Evolutionary conservation across 768 basidiomycete genomes (phyloP).

Genomic region (Ramaria sp.): DNA sequence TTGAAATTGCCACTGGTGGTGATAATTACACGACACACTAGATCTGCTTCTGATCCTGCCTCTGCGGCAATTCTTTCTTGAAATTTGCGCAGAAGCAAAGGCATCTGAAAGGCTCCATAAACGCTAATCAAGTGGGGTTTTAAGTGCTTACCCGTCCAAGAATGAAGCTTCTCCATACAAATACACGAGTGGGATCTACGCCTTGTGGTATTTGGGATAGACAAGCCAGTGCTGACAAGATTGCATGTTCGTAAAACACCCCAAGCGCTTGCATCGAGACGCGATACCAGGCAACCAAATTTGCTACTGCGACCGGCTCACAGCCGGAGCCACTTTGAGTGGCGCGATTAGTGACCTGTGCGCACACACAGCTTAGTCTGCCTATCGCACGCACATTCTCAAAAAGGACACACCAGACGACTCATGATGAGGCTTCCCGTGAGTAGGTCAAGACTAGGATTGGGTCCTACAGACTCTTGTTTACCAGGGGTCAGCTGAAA

Average conservation of each 20-base stretch:
- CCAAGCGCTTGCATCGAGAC: constrained; percentile 55
- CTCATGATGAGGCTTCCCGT: constrained; percentile 53
- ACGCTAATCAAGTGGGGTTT: constrained; percentile 1
- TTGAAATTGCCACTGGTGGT: not conserved
- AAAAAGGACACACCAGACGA: constrained; percentile 37
- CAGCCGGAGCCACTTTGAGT: constrained; percentile 57
- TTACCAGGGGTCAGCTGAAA: constrained; percentile 49
- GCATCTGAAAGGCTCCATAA: constrained; percentile 38
- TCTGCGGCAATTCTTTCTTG: constrained; percentile 44
- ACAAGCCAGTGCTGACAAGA: constrained; percentile 53
- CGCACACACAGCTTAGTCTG: not conserved
- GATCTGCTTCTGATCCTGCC: constrained; percentile 41
- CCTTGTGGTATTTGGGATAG: constrained; percentile 36
- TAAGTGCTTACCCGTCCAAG: constrained; percentile 49
- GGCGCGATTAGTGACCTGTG: constrained; percentile 47
- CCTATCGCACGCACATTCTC: not conserved
- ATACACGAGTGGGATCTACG: constrained; percentile 21
- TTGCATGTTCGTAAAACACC: constrained; percentile 57
- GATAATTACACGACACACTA: constrained; percentile 32
- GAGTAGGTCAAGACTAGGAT: constrained; percentile 53
- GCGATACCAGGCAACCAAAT: constrained; percentile 46
- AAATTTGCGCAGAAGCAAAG: constrained; percentile 45
- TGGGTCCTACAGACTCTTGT: constrained; percentile 43
- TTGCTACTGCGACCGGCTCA: constrained; percentile 35
- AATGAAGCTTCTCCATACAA: constrained; percentile 63